These are phyloP conservation scores for Exsudoporus floridanus DNA, from an alignment of 1,284 basidiomycete species.

Conservation along the genomic window DNA sequence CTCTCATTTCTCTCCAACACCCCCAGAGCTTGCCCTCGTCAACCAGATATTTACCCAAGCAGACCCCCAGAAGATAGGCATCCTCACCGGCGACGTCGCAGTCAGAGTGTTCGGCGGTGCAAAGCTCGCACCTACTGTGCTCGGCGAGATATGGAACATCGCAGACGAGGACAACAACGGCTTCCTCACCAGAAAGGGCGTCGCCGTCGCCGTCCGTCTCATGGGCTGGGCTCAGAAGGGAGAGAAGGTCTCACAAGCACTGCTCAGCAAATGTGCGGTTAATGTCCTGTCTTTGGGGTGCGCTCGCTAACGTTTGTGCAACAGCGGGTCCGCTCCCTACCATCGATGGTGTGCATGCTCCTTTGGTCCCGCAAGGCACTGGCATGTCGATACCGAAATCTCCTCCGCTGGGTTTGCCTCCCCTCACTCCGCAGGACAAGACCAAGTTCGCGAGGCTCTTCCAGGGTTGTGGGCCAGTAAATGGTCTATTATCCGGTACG, in stretches of 20 bases:
- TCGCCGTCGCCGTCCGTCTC: slow-evolving; percentile 83
- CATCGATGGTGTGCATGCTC: slow-evolving; percentile 70
- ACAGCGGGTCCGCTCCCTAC: slow-evolving; percentile 80
- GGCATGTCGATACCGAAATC: slow-evolving; percentile 56
- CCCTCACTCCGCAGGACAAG: slow-evolving; percentile 76
- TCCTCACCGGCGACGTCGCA: slow-evolving; percentile 83
- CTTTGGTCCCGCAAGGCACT: slow-evolving; percentile 48
- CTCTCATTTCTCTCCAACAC: slow-evolving; percentile 61
- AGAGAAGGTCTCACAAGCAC: slow-evolving; percentile 60
- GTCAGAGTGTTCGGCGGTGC: slow-evolving; percentile 80
- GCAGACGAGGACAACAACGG: slow-evolving; percentile 94
- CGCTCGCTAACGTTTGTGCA: slow-evolving; percentile 10
- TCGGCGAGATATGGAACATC: slow-evolving; percentile 93
- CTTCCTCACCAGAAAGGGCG: slow-evolving; percentile 83
- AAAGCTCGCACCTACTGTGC: slow-evolving; percentile 70
- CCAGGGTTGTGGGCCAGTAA: slow-evolving; percentile 66
- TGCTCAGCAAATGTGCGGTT: slow-evolving; percentile 65
- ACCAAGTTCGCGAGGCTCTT: slow-evolving; percentile 83
- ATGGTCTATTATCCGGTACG: slow-evolving; percentile 76
- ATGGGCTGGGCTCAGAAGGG: slow-evolving; percentile 94
- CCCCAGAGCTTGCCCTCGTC: slow-evolving; percentile 65
- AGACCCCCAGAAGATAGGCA: slow-evolving; percentile 75
- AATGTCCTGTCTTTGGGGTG: slow-evolving; percentile 12
- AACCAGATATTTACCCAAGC: slow-evolving; percentile 66
- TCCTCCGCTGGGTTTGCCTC: slow-evolving; percentile 59